Evolutionary conservation across 139 green algal species (phyloP).

Genomic region (Micractinium conductrix): DNA sequence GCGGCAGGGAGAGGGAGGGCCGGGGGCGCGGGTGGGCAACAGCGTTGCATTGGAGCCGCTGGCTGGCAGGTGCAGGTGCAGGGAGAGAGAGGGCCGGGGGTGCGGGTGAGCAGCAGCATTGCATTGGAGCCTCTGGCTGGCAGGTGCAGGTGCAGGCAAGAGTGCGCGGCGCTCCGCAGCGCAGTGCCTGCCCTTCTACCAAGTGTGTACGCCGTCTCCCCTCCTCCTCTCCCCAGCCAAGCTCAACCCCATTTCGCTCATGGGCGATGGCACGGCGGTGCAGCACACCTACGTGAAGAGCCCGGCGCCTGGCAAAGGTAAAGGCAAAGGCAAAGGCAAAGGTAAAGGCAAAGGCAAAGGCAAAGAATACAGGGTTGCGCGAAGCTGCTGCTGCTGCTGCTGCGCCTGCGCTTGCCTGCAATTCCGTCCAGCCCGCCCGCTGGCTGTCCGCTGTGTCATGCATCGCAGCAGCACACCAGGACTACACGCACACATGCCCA

Average conservation of each 20-base stretch:
- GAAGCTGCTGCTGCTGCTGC: not conserved
- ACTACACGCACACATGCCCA: too few species aligned
- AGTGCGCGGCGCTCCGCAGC: too few species aligned
- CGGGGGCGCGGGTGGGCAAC: too few species aligned
- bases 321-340: not conserved
- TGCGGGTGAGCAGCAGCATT: too few species aligned
- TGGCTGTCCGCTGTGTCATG: not conserved
- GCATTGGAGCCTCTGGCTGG: too few species aligned
- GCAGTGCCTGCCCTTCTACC: too few species aligned
- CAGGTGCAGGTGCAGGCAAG: too few species aligned
- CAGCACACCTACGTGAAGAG: constrained; percentile 25
- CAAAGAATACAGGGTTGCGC: too few species aligned
- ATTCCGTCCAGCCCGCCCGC: not conserved
- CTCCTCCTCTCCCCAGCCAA: not conserved
- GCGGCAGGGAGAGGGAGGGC: too few species aligned
- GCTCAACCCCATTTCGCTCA: constrained; percentile 61
- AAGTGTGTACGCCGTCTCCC: not conserved
- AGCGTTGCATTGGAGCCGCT: too few species aligned
- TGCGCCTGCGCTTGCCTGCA: not conserved
- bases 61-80: too few species aligned
- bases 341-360: not conserved
- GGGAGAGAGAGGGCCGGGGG: too few species aligned
- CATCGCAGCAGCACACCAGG: not conserved
- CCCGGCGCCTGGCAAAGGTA: not conserved
- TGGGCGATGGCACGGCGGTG: constrained; percentile 21